Evolutionary conservation across 441 rosid species (phyloP), one percentile per base, ranked within the genome.

Genomic region (Mallotus japonicus): DNA sequence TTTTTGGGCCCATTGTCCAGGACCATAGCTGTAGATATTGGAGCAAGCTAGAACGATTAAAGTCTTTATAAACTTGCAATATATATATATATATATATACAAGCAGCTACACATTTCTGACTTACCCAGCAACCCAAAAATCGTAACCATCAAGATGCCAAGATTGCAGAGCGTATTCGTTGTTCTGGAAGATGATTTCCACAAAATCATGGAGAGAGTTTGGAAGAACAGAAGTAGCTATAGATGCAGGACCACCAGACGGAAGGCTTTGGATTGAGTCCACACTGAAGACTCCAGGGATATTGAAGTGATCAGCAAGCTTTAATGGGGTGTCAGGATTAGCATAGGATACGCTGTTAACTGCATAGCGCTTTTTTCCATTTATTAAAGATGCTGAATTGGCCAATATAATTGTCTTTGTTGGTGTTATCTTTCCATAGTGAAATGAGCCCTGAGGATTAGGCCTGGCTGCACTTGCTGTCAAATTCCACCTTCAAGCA

Each of bases 71-170:
- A 32, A 60, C 66, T n/a, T 42, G 44, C 66, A 22, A 28, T 1
- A 28, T 24, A 24, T 24, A 24, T 24, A 24, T 24, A 24, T 1
- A 24, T 24, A 24, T 24, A 24, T 24, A 24, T 40, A 65, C 16
- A 55, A 24, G 20, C 2, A 50, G 28, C 20, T 64, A 15, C 11
- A 40, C 32, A 15, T 8, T 62, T 28, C 16, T n/a, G 15, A 83
- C 90, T 85, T 73, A 94, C 96, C 97, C 99, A 59, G 88, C 88
- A 65, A 83, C 97, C 95, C 97, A 92, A 79, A 90, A 92, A 83
- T 92, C 96, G 55, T 87, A 95, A 62, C 99, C 99, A 73, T 95
- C 97, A n/a, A 92, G 92, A 75, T 95, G 99, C 99, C 99, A 95
- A 73, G 99, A 89, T 73, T 95, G 97, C 83, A 89, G 73, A 5